Percentiles rank a stretch among this genome's conserved stretches.
Conservation (phyloP, 2,329 filamentous ascomycete species). For the Ramichloridium luteum region DNA sequence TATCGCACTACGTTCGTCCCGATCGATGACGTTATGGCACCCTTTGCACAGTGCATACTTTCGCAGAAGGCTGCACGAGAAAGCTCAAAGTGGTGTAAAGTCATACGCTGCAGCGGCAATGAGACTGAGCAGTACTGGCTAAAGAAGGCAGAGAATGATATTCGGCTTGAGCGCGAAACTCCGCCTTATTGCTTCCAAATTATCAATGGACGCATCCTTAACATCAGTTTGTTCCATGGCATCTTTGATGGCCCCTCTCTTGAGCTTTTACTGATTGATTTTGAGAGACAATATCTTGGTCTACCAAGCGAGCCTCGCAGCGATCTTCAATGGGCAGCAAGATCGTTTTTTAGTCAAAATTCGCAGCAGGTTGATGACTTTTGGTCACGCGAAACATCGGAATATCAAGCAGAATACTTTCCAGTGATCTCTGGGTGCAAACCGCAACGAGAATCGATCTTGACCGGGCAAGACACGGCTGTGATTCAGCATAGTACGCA, state of each 20-base stretch:
- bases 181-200: too few species aligned
- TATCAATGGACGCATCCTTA: too few species aligned
- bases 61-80: neutral
- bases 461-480: too few species aligned
- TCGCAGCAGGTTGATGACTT: too few species aligned
- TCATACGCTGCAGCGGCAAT: too few species aligned
- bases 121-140: slow-evolving; percentile 1
- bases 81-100: neutral
- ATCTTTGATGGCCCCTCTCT: slow-evolving; percentile 10
- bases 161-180: slow-evolving; percentile 3
- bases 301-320: neutral
- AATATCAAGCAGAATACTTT: too few species aligned
- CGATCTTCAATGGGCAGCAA: too few species aligned
- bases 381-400: too few species aligned
- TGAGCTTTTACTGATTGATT: slow-evolving; percentile 7
- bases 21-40: slow-evolving; percentile 7
- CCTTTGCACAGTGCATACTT: slow-evolving; percentile 8
- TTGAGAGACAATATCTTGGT: slow-evolving; percentile 4
- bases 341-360: too few species aligned
- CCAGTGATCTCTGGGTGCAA: too few species aligned
- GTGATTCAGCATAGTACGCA: too few species aligned
- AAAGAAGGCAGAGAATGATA: slow-evolving; percentile 4
- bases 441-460: too few species aligned
- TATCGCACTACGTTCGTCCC: slow-evolving; percentile 5
- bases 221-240: slow-evolving; percentile 9